These are phyloP conservation scores for Capronia coronata DNA, from an alignment of 2,329 filamentous ascomycete species.

Conservation along the genomic window DNA sequence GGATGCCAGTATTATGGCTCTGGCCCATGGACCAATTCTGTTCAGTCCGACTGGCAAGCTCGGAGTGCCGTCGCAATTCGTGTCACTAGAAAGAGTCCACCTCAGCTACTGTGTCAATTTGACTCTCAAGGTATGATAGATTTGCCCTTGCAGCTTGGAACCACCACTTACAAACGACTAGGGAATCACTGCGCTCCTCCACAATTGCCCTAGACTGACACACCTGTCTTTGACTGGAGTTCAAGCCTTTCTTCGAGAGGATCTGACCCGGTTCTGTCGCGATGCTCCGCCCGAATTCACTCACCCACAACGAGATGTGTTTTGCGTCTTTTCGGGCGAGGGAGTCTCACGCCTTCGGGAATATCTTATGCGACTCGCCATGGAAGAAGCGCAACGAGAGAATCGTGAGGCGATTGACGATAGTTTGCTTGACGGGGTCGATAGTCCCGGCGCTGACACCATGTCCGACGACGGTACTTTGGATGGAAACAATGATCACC, in stretches of 20 bases:
- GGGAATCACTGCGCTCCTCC: slow-evolving; percentile 85
- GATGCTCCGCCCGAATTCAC: slow-evolving; percentile 88
- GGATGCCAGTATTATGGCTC: slow-evolving; percentile 75
- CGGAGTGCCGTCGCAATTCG: slow-evolving; percentile 26
- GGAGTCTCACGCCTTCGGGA: slow-evolving; percentile 72
- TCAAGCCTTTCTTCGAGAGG: slow-evolving; percentile 77
- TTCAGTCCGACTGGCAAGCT: slow-evolving; percentile 29
- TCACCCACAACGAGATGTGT: slow-evolving; percentile 87
- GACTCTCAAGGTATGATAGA: slow-evolving; percentile 63
- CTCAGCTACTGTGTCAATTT: slow-evolving; percentile 88
- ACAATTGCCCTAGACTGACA: slow-evolving; percentile 84
- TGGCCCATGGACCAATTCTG: slow-evolving; percentile 62
- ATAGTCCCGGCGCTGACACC: slow-evolving; percentile 28
- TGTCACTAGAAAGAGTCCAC: slow-evolving; percentile 77
- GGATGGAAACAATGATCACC: slow-evolving; percentile 26
- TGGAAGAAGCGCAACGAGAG: slow-evolving; percentile 27
- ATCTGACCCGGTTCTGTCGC: slow-evolving; percentile 78
- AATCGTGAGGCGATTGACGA: slow-evolving; percentile 26
- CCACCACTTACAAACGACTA: slow-evolving; percentile 34
- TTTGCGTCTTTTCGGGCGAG: slow-evolving; percentile 91
- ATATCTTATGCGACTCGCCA: slow-evolving; percentile 56
- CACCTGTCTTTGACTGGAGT: slow-evolving; percentile 93
- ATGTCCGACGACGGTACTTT: slow-evolving; percentile 29
- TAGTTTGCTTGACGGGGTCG: slow-evolving; percentile 25
- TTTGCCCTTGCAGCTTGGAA: background rate